These are phyloP conservation scores for Apiotrichum gracile DNA, from an alignment of 1,284 basidiomycete genomes.

Conservation along the genomic window DNA sequence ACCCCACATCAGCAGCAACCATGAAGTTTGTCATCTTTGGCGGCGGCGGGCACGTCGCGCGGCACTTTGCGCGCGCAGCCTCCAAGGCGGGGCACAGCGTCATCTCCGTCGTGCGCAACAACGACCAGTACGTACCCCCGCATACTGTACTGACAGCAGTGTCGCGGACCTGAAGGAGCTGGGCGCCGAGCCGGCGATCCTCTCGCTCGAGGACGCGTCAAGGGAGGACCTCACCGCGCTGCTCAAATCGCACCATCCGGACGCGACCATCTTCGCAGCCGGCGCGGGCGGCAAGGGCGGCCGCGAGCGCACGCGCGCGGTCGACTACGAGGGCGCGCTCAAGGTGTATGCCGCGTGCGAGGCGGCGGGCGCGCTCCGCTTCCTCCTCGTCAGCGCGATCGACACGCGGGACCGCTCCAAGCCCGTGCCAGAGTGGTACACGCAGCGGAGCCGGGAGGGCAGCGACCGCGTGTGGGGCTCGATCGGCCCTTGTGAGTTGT, in stretches of 20 bases:
- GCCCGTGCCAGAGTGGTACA: constrained; percentile 54
- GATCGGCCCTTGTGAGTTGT: constrained; percentile 36
- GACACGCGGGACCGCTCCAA: constrained; percentile 55
- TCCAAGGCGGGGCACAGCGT: constrained; percentile 49
- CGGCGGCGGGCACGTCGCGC: constrained; percentile 50
- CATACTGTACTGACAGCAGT: constrained; percentile 13
- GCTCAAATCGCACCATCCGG: constrained; percentile 52
- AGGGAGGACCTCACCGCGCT: constrained; percentile 52
- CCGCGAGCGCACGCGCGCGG: constrained; percentile 58
- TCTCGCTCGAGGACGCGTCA: constrained; percentile 58
- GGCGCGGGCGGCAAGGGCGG: constrained; percentile 65
- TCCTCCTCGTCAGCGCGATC: constrained; percentile 62
- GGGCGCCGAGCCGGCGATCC: constrained; percentile 54
- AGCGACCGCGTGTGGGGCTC: constrained; percentile 51
- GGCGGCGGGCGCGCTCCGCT: constrained; percentile 46
- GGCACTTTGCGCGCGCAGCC: constrained; percentile 55
- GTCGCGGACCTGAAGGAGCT: constrained; percentile 50
- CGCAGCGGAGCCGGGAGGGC: constrained; percentile 34
- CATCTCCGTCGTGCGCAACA: constrained; percentile 57
- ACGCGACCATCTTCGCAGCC: constrained; percentile 60
- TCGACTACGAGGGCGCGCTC: constrained; percentile 65
- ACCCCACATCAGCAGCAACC: too few species aligned
- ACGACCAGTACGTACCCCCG: constrained; percentile 34
- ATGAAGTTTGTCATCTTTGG: constrained; percentile 41
- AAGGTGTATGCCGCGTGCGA: constrained; percentile 70